Conservation (phyloP, 257 asterid species). For the Anisodus tanguticus region DNA sequence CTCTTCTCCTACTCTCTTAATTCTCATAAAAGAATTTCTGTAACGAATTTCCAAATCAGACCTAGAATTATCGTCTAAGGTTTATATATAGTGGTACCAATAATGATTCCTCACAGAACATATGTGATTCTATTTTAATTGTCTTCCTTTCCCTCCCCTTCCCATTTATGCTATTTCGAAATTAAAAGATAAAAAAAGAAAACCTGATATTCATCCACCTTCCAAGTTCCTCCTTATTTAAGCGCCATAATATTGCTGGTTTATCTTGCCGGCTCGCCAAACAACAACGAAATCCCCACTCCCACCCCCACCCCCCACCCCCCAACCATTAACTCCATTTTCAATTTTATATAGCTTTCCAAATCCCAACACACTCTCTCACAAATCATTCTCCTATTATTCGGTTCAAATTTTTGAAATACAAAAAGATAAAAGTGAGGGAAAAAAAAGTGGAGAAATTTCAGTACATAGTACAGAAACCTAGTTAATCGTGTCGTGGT, state of each 20-base stretch:
- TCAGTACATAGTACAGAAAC: not conserved
- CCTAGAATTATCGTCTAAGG: not conserved
- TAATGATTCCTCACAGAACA: too few species aligned
- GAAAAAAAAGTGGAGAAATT: not conserved
- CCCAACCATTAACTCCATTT: not conserved
- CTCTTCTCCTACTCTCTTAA: not conserved
- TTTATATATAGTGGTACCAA: not conserved
- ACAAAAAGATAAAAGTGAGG: not conserved
- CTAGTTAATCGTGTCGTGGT: conserved; percentile 30
- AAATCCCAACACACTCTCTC: not conserved
- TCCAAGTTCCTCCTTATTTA: conserved; percentile 26
- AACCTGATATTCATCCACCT: not conserved
- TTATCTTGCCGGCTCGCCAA: conserved; percentile 24
- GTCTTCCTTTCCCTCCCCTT: not conserved
- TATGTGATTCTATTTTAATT: not conserved
- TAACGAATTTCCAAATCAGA: not conserved
- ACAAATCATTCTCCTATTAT: conserved; percentile 20
- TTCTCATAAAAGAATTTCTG: not conserved
- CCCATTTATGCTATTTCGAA: not conserved
- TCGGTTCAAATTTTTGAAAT: not conserved
- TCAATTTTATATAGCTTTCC: conserved; percentile 11
- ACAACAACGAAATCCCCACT: conserved; percentile 25
- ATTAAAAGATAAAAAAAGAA: not conserved
- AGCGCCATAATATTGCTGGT: not conserved
- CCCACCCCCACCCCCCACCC: not conserved